phyloP scores from a whole-genome alignment of 2,329 filamentous ascomycete species.

The Setomelanomma holmii region DNA sequence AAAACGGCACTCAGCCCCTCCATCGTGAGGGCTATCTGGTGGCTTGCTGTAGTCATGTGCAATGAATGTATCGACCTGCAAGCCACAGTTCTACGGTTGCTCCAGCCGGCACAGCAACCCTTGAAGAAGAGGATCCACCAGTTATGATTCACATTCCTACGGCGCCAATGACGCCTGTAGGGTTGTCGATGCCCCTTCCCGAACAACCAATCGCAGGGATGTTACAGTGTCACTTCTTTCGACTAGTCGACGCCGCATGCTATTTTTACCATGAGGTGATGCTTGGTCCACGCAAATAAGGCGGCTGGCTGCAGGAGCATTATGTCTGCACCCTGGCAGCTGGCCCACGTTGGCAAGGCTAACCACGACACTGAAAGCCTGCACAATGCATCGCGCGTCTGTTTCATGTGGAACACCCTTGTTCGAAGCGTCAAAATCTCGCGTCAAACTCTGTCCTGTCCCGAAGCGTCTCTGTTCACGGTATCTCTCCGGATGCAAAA shows the following conservation, averaged over 20 bases:
- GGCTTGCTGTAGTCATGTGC: constrained; percentile 37
- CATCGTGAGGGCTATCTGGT: constrained; percentile 23
- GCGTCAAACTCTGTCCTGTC: constrained; percentile 1
- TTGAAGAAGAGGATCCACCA: constrained; percentile 29
- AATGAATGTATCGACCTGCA: constrained; percentile 21
- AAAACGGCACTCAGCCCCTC: constrained; percentile 40
- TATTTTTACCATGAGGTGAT: constrained; percentile 17
- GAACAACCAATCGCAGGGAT: constrained; percentile 18
- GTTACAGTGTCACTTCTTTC: constrained; percentile 18
- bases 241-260: constrained; percentile 19
- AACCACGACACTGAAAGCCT: constrained; percentile 6
- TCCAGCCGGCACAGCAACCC: constrained; percentile 28
- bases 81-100: constrained; percentile 27
- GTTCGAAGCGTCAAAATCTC: neutral
- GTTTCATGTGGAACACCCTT: constrained; percentile 1
- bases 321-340: constrained; percentile 27
- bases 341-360: constrained; percentile 23
- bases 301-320: constrained; percentile 34
- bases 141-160: constrained; percentile 34
- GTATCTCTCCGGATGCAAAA: constrained; percentile 2
- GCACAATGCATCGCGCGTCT: neutral
- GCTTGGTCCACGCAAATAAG: constrained; percentile 16
- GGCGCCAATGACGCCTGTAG: constrained; percentile 31
- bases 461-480: constrained; percentile 5
- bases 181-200: constrained; percentile 21